A percentile compares a stretch with the other conserved stretches of the same genome.
Evolutionary conservation across 2,329 filamentous ascomycete genomes (phyloP).

Genomic region (Aspergillus pseudoglaucus): DNA sequence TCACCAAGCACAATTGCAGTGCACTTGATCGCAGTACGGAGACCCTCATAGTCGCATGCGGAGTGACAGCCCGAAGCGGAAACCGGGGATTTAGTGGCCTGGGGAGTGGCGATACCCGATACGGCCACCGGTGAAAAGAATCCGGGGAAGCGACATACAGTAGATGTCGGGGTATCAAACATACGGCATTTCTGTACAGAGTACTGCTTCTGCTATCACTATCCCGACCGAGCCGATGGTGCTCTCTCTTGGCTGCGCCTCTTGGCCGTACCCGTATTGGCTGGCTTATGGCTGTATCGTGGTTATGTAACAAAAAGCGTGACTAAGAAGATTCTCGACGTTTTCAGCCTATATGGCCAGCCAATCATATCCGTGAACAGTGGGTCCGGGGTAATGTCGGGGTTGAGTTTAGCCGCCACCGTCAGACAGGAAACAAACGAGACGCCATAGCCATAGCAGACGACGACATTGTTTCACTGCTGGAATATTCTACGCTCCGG

Average conservation of each 20-base stretch:
- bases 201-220: background rate
- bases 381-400: background rate
- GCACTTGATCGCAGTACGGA: too few relatives aligned
- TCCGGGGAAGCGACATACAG: background rate
- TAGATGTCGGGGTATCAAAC: background rate
- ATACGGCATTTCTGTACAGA: background rate
- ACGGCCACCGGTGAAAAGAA: background rate
- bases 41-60: background rate
- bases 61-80: background rate
- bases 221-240: background rate
- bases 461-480: too few relatives aligned
- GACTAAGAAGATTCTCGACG: background rate
- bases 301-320: too few relatives aligned
- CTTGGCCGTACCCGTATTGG: too few relatives aligned
- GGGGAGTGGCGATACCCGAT: background rate
- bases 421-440: background rate
- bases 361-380: background rate
- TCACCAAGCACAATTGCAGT: too few relatives aligned
- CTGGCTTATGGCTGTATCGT: too few relatives aligned
- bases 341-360: background rate
- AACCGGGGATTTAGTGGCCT: background rate
- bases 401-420: too few relatives aligned
- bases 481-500: too few relatives aligned
- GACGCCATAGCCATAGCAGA: too few relatives aligned
- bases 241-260: background rate